These are phyloP conservation scores for Colletotrichum sp. DNA, from an alignment of 2,329 filamentous ascomycete species.

Conservation along the genomic window DNA sequence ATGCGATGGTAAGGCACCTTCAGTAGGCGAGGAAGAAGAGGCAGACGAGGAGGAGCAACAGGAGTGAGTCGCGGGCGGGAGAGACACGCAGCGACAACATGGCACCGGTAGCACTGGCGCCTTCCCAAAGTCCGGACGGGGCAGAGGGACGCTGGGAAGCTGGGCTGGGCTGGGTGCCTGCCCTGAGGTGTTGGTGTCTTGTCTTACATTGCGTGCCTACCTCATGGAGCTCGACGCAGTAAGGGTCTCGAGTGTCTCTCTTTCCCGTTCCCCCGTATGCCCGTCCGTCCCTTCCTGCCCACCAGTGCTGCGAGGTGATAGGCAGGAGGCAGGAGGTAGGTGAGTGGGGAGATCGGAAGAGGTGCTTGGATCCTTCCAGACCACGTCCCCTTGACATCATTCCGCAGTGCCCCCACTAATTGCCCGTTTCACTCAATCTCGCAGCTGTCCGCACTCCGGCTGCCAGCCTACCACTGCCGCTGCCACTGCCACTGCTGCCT, in stretches of 20 bases:
- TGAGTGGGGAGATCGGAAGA: background rate
- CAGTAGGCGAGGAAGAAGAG: background rate
- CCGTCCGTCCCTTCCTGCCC: background rate
- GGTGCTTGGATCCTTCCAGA: background rate
- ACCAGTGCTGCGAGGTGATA: background rate
- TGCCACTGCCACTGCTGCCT: background rate
- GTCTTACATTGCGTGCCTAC: background rate
- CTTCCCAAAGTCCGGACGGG: background rate
- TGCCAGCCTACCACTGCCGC: background rate
- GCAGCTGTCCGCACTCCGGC: background rate
- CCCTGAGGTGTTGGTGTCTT: background rate
- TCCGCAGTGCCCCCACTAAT: conserved; percentile 1
- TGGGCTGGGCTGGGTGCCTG: background rate
- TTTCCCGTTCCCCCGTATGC: background rate
- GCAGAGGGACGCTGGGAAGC: background rate
- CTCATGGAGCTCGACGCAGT: background rate
- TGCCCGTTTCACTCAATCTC: background rate
- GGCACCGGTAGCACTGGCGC: background rate
- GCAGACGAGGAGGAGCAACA: background rate
- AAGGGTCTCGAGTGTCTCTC: conserved; percentile 9
- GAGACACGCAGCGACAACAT: background rate
- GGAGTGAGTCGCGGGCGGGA: background rate
- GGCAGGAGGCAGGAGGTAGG: background rate
- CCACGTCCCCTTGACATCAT: conserved; percentile 15
- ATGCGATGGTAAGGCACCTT: background rate